Evolutionary conservation across 2,329 filamentous ascomycete genomes (phyloP), one percentile per base, ranked within the genome.

Genomic region (Aspergillus ochraceus): DNA sequence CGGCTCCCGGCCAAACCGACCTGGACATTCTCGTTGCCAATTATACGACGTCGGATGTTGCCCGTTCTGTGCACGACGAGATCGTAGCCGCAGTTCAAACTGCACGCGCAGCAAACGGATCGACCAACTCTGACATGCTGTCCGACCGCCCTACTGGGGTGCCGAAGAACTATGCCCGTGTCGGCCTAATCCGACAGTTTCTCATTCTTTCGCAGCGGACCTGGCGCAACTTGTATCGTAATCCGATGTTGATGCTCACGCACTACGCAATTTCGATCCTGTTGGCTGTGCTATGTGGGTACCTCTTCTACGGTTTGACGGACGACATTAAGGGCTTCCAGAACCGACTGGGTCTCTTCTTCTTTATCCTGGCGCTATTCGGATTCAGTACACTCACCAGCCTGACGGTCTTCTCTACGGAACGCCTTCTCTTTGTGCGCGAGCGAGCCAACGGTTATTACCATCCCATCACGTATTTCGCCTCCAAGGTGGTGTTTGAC

Each of bases 371-470:
- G 1, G 92, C 95, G 0, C 84, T 99, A 2, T 99, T 98, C 69
- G 95, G 95, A 10, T 99, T 99, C 81, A 97, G 92, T 76, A 97
- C 94, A 0, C 82, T 99, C 45, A 98, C 95, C 0, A 96, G 91
- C 68, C 82, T 99, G 57, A 97, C 90, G 30, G 94, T 97, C 11
- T 99, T 99, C 76, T 92, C 92, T 0, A 86, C 91, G 0, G 95
- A 99, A 76, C 85, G 95, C 49, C 84, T 97, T 8, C 80, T 99
- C 42, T 99, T 99, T 74, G 88, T 96, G 11, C 87, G 95, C 52
- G 95, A 99, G 76, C 85, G 95, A 64, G 95, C 95, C 42, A 99
- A 99, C 74, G 94, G 95, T 1, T 99, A 99, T 78, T 99, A 99
- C 75, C 85, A 90, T 0, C 95, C 95, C 0, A 83, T 96, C 54